Percentiles rank a stretch among this genome's conserved stretches.
Evolutionary conservation across 2,329 filamentous ascomycete genomes (phyloP).

Genomic region (Arthrobotrys entomopaga): DNA sequence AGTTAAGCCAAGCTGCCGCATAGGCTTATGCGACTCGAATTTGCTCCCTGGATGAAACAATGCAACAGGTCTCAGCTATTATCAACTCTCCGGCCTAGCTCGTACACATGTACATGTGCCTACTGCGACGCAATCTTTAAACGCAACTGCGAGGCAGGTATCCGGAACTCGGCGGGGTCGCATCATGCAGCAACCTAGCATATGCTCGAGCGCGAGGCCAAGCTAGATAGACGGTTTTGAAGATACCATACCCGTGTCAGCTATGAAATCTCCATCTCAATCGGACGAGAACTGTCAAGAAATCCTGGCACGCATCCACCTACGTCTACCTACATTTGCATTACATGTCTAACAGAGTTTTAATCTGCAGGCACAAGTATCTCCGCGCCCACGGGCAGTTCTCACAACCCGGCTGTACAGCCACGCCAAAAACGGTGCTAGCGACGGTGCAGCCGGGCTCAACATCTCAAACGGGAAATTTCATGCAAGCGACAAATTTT

Average conservation of each 20-base stretch:
- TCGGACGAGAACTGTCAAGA: conserved; percentile 11
- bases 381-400: conserved; percentile 25
- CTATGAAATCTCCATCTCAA: conserved; percentile 28
- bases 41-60: conserved; percentile 41
- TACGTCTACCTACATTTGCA: conserved; percentile 28
- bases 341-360: conserved; percentile 16
- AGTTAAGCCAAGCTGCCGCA: conserved; percentile 26
- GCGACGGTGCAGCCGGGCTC: conserved; percentile 54
- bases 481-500: conserved; percentile 56
- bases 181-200: conserved; percentile 12
- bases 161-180: conserved; percentile 37
- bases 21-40: conserved; percentile 39
- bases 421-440: conserved; percentile 50
- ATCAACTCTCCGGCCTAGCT: not conserved
- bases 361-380: conserved; percentile 43
- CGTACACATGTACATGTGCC: conserved; percentile 4
- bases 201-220: too few species aligned
- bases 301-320: conserved; percentile 19
- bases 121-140: conserved; percentile 16
- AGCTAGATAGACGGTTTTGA: too few species aligned
- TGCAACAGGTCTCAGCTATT: conserved; percentile 42
- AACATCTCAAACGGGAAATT: conserved; percentile 50
- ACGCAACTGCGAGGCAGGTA: conserved; percentile 24
- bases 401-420: conserved; percentile 50
- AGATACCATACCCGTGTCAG: conserved; percentile 28